Evolutionary conservation across 2,329 filamentous ascomycete genomes (phyloP).

Genomic region (Exophiala viscosa): DNA sequence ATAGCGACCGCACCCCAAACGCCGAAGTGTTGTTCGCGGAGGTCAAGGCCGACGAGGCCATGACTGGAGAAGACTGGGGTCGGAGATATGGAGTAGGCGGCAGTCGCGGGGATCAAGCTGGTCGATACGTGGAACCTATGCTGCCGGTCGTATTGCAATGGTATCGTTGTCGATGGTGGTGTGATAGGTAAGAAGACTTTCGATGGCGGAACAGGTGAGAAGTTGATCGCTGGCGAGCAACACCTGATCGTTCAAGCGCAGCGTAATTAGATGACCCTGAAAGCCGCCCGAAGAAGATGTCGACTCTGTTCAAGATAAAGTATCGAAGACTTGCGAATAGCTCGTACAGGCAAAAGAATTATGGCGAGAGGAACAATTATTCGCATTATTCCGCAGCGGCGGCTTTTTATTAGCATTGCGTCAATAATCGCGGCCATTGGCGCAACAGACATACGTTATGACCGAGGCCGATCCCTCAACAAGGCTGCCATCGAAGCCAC

Average conservation of each 20-base stretch:
- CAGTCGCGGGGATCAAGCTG: background rate
- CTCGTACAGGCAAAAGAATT: background rate
- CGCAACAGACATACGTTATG: background rate
- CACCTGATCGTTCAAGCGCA: background rate
- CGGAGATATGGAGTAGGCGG: background rate
- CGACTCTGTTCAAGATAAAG: no score
- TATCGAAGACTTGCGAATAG: conserved; percentile 1
- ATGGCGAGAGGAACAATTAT: conserved; percentile 2
- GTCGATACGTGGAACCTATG: background rate
- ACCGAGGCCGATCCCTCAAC: background rate
- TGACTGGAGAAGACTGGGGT: conserved; percentile 27
- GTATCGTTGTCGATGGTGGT: conserved; percentile 6
- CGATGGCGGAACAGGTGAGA: background rate
- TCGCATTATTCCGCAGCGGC: conserved; percentile 8
- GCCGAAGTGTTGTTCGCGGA: conserved; percentile 38
- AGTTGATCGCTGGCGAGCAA: background rate
- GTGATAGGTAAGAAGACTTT: conserved; percentile 8
- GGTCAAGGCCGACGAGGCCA: conserved; percentile 42
- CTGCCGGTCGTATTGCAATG: background rate
- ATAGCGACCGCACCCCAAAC: conserved; percentile 53
- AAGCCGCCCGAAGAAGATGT: background rate
- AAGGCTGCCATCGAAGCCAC: conserved; percentile 1
- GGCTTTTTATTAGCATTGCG: conserved; percentile 11
- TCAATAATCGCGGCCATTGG: conserved; percentile 16
- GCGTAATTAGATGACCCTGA: background rate